phyloP scores from a whole-genome alignment of 2,329 filamentous ascomycete species.

The Penicillium sp. region DNA sequence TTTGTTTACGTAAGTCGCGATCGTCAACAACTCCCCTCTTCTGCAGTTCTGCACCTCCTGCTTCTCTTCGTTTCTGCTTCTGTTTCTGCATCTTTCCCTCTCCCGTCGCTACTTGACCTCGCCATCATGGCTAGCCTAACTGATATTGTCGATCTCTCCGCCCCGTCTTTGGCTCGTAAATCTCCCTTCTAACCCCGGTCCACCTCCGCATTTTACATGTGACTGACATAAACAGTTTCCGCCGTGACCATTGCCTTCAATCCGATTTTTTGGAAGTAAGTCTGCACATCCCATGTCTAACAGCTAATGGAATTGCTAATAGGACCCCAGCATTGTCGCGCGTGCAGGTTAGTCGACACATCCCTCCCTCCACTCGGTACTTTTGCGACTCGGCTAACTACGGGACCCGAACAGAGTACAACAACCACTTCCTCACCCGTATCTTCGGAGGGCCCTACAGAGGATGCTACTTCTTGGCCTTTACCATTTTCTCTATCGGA shows the following conservation, averaged over 20 bases:
- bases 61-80: slow-evolving; percentile 9
- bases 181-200: slow-evolving; percentile 12
- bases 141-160: slow-evolving; percentile 64
- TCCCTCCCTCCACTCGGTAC: slow-evolving; percentile 12
- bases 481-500: slow-evolving; percentile 88
- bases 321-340: slow-evolving; percentile 70
- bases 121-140: slow-evolving; percentile 39
- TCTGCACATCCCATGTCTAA: slow-evolving; percentile 27
- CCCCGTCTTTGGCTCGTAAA: slow-evolving; percentile 70
- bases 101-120: not conserved
- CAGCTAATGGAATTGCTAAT: not conserved
- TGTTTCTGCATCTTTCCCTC: slow-evolving; percentile 6
- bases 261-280: slow-evolving; percentile 99
- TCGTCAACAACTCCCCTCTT: slow-evolving; percentile 12
- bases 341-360: slow-evolving; percentile 66
- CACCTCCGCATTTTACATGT: slow-evolving; percentile 33
- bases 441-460: slow-evolving; percentile 77
- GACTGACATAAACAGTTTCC: slow-evolving; percentile 64
- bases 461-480: slow-evolving; percentile 88
- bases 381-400: slow-evolving; percentile 14
- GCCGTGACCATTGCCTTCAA: slow-evolving; percentile 87
- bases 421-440: slow-evolving; percentile 84
- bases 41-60: slow-evolving; percentile 5
- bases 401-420: slow-evolving; percentile 70
- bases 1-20: slow-evolving; percentile 32